Evolutionary conservation across 768 basidiomycete species (phyloP), one percentile per base, ranked within the genome.

Genomic region (Phlebiopsis flavidoalba): DNA sequence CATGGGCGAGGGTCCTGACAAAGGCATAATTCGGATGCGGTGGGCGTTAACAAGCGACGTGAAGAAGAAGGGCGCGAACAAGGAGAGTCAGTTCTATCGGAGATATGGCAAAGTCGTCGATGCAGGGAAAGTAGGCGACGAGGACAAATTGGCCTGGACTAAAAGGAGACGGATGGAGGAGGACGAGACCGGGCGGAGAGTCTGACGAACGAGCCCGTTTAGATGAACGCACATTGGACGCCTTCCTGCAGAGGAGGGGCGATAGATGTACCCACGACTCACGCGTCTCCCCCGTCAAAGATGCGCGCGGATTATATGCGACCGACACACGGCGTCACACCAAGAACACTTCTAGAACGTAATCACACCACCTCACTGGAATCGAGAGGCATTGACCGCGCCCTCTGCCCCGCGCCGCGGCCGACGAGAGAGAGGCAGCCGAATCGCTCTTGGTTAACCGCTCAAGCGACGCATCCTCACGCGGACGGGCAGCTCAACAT

Each of bases 81-180:
- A 75, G 59, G 80, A 87, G 63, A 93, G 91, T 68, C 75, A 87
- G 65, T 94, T 93, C 65, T 94, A 94, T 73, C 84, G 73, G 71
- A 88, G 83, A 67, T 88, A 93, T 60, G 92, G 91, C 17, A 67
- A 66, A 58, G 26, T n/a, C n/a, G n/a, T n/a, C n/a, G 69, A 70
- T 33, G 86, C 87, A 3, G 90, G 89, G 59, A 31, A 91, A 85
- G 69, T n/a, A n/a, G 55, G 47, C 7, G 67, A 68, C 22, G 61
- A 63, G 4, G 60, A 59, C n/a, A n/a, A 35, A 49, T 4, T 60
- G 59, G n/a, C 54, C 65, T 55, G 61, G n/a, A n/a, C 67, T 65
- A 78, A 76, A 65, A 71, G 71, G 62, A 73, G 71, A 72, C 68
- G 64, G 48, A 72, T 73, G 53, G 71, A 77, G 11, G 61, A 48